Percentiles rank a stretch among this genome's conserved stretches.
phyloP scores from a whole-genome alignment of 345 rosid genomes.

The Theobroma cacao region DNA sequence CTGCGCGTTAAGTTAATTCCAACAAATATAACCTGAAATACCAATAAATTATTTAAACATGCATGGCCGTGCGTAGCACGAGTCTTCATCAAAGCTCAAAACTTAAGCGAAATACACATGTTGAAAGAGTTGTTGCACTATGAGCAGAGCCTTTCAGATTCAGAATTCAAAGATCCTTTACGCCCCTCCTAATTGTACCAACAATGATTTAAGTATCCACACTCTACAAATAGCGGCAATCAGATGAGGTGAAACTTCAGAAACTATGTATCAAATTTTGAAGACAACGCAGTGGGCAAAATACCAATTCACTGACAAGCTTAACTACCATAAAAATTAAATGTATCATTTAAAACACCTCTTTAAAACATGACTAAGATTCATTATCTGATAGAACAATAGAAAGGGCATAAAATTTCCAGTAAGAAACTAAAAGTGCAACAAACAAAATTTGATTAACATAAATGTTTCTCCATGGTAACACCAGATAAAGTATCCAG shows the following conservation, averaged over 20 bases:
- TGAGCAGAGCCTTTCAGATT: too few species aligned
- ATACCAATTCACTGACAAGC: background rate
- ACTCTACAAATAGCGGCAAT: too few species aligned
- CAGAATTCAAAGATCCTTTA: too few species aligned
- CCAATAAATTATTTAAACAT: too few species aligned
- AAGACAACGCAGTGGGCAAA: background rate
- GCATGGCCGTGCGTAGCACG: too few species aligned
- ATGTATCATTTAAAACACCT: background rate
- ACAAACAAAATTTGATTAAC: constrained; percentile 13
- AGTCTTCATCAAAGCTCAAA: too few species aligned
- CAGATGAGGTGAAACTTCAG: too few species aligned
- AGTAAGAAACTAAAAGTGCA: background rate
- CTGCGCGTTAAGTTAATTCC: too few species aligned
- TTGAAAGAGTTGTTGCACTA: too few species aligned
- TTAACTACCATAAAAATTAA: background rate
- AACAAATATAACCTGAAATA: too few species aligned
- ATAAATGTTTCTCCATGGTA: background rate
- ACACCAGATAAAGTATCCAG: background rate
- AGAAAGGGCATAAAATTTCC: background rate
- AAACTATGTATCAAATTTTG: background rate
- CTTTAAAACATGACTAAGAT: constrained; percentile 3
- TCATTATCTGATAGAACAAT: constrained; percentile 2
- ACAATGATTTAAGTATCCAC: too few species aligned
- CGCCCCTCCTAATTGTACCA: too few species aligned
- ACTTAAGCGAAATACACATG: background rate